Evolutionary conservation across 129 eudicot genomes (phyloP).

Genomic region (Rutidosis leptorrhynchoides): DNA sequence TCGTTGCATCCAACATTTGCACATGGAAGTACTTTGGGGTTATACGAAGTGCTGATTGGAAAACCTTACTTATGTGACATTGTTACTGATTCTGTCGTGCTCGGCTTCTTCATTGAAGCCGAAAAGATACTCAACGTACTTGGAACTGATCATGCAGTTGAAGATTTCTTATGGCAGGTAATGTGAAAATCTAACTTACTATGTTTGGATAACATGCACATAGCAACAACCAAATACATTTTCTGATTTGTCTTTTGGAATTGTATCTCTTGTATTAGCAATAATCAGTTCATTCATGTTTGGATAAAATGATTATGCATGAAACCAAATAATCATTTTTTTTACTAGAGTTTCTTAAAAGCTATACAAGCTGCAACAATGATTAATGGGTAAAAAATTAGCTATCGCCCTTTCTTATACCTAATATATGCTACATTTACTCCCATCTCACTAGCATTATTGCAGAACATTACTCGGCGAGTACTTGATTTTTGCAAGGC

Average conservation of each 20-base stretch:
- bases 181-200: background rate
- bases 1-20: constrained; percentile 76
- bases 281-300: background rate
- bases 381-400: background rate
- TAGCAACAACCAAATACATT: background rate
- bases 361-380: constrained; percentile 1
- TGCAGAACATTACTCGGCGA: no score
- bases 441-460: background rate
- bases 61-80: constrained; percentile 85
- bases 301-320: background rate
- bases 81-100: constrained; percentile 73
- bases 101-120: constrained; percentile 77
- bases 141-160: constrained; percentile 71
- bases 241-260: background rate
- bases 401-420: background rate
- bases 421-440: background rate
- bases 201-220: background rate
- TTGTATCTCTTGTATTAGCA: background rate
- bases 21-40: constrained; percentile 88
- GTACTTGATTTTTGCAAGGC: no score
- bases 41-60: constrained; percentile 76
- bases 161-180: constrained; percentile 93
- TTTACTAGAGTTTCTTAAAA: background rate
- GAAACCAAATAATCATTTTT: background rate
- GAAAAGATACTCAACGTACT: constrained; percentile 60